phyloP scores from a whole-genome alignment of 1,139 yeast species.

The Kluyveromyces sp. region DNA sequence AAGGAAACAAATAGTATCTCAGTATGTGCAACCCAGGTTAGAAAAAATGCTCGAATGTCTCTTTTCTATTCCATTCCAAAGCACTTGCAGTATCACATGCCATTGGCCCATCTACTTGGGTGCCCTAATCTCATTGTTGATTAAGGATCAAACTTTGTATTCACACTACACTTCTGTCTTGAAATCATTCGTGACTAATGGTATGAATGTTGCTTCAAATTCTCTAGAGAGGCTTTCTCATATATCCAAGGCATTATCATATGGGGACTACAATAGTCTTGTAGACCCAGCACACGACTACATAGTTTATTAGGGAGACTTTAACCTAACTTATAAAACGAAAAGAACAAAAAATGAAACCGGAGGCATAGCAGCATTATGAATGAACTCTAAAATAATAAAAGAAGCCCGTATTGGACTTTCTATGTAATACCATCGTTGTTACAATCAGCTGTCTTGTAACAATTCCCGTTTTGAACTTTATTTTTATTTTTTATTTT shows the following conservation, averaged over 20 bases:
- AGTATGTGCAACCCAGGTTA: not conserved
- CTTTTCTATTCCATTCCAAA: constrained; percentile 9
- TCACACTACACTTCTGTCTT: constrained; percentile 8
- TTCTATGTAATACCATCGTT: no score
- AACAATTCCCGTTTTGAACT: no score
- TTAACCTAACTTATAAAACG: not conserved
- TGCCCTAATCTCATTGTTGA: constrained; percentile 6
- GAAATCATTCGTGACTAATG: constrained; percentile 5
- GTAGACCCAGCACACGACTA: constrained; percentile 7
- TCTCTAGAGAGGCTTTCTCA: constrained; percentile 5
- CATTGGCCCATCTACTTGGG: constrained; percentile 11
- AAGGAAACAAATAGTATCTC: constrained; percentile 2
- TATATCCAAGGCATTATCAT: constrained; percentile 3
- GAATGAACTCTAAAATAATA: not conserved
- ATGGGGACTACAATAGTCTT: constrained; percentile 1
- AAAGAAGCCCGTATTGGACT: no score
- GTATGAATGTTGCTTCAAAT: constrained; percentile 6
- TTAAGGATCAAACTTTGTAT: constrained; percentile 5
- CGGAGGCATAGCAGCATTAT: not conserved
- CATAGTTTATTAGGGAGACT: constrained; percentile 2
- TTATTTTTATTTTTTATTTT: no score
- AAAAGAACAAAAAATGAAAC: not conserved
- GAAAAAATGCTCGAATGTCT: constrained; percentile 10
- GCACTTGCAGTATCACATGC: constrained; percentile 6
- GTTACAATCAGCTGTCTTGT: no score